A percentile compares a stretch with the other conserved stretches of the same genome.
phyloP scores from a whole-genome alignment of 2,329 filamentous ascomycete species.

The Xylogone sp. region DNA sequence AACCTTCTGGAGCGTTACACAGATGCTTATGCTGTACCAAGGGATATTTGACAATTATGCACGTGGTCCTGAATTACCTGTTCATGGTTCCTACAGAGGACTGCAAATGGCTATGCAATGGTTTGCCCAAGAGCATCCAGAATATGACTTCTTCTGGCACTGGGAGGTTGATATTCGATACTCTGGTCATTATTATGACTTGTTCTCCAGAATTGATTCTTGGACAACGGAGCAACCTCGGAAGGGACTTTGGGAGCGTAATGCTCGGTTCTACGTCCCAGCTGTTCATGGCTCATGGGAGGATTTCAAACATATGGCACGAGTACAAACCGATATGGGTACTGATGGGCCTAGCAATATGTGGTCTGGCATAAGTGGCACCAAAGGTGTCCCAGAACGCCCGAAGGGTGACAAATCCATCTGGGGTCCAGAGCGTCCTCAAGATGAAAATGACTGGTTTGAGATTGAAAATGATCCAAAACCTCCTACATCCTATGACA shows the following conservation, averaged over 20 bases:
- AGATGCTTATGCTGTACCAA: constrained; percentile 89
- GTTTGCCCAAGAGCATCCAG: constrained; percentile 82
- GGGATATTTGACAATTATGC: constrained; percentile 75
- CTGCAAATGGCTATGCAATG: constrained; percentile 93
- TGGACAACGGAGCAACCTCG: constrained; percentile 73
- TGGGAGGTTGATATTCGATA: constrained; percentile 95
- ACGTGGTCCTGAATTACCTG: constrained; percentile 63
- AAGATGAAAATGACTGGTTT: constrained; percentile 66
- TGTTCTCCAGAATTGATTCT: constrained; percentile 63
- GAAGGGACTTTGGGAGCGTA: constrained; percentile 80
- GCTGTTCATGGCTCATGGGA: constrained; percentile 74
- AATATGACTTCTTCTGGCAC: constrained; percentile 91
- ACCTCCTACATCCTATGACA: constrained; percentile 69
- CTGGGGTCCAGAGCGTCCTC: constrained; percentile 79
- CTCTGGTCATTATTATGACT: constrained; percentile 79
- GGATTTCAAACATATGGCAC: constrained; percentile 73
- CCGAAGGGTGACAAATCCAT: constrained; percentile 57
- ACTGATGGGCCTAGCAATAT: constrained; percentile 62
- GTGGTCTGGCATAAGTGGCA: constrained; percentile 49
- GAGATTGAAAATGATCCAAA: constrained; percentile 68
- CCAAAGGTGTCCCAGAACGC: constrained; percentile 24
- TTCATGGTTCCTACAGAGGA: constrained; percentile 90
- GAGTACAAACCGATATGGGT: constrained; percentile 70
- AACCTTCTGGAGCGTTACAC: constrained; percentile 88
- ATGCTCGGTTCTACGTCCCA: constrained; percentile 73